These are phyloP conservation scores for Acanthamoeba castellanii DNA, from an alignment of 208 protist genomes.

Conservation along the genomic window DNA sequence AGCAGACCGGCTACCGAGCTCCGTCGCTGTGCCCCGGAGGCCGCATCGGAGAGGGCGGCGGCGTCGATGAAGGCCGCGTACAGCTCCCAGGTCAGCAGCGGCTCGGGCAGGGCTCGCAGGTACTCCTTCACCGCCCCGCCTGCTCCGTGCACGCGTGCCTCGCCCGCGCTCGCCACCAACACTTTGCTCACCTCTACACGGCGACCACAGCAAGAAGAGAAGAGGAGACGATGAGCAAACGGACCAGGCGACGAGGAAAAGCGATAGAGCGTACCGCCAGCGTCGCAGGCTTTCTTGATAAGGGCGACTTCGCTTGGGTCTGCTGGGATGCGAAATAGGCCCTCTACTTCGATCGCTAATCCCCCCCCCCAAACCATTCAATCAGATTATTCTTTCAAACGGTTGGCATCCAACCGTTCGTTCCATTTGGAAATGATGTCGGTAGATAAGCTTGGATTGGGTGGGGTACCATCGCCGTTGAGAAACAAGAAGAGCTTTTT, in stretches of 20 bases:
- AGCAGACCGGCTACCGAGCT: not conserved
- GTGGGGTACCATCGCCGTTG: not conserved
- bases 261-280: not conserved
- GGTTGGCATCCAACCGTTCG: not conserved
- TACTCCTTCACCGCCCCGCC: not conserved
- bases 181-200: not conserved
- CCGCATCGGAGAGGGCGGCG: not conserved
- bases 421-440: not conserved
- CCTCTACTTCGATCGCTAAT: constrained; percentile 17
- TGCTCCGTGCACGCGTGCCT: not conserved
- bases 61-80: not conserved
- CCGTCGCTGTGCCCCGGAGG: not conserved
- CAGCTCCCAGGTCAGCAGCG: constrained; percentile 20
- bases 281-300: constrained; percentile 4
- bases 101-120: not conserved
- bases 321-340: not conserved
- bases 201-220: not conserved
- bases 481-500: constrained; percentile 50
- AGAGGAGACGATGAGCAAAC: not conserved
- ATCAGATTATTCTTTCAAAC: not conserved
- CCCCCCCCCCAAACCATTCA: not conserved
- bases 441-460: not conserved
- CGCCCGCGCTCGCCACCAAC: not conserved
- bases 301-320: not conserved
- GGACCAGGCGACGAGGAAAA: not conserved